Evolutionary conservation across 164 flowering plant species (phyloP).

Genomic region (Vitis amurensis): DNA sequence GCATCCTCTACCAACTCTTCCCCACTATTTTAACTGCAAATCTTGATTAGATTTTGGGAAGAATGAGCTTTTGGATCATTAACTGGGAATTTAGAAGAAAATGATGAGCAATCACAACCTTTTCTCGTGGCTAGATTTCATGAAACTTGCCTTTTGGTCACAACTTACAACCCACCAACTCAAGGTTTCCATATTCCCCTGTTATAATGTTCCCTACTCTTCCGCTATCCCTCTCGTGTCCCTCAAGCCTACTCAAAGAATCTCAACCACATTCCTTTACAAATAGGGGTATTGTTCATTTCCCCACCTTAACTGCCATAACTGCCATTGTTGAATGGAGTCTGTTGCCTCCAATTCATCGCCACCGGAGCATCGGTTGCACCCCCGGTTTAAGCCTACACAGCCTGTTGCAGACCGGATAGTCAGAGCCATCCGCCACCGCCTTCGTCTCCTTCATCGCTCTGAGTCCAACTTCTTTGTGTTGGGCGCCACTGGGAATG

Average conservation of each 20-base stretch:
- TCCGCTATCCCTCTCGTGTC: conserved; percentile 43
- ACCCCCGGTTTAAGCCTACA: conserved; percentile 23
- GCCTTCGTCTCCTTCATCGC: conserved; percentile 78
- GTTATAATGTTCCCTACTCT: conserved; percentile 4
- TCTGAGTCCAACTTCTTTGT: conserved; percentile 55
- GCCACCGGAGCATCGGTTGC: conserved; percentile 19
- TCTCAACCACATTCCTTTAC: conserved; percentile 16
- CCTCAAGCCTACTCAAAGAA: conserved; percentile 42
- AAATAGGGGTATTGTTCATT: background rate
- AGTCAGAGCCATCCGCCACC: conserved; percentile 68
- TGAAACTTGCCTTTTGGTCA: conserved; percentile 17
- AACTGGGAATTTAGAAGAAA: too few relatives aligned
- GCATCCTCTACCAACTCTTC: too few relatives aligned
- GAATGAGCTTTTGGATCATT: too few relatives aligned
- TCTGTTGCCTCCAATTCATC: conserved; percentile 47
- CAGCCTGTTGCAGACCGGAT: conserved; percentile 64
- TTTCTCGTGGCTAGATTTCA: background rate
- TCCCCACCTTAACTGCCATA: background rate
- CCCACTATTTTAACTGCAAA: too few relatives aligned
- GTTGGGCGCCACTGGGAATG: conserved; percentile 83
- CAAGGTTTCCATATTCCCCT: conserved; percentile 9
- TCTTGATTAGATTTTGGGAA: too few relatives aligned
- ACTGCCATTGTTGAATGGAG: conserved; percentile 25
- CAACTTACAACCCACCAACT: background rate
- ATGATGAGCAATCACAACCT: too few relatives aligned